These are phyloP conservation scores for Mycena sanguinolenta DNA, from an alignment of 768 basidiomycete species.

Conservation along the genomic window DNA sequence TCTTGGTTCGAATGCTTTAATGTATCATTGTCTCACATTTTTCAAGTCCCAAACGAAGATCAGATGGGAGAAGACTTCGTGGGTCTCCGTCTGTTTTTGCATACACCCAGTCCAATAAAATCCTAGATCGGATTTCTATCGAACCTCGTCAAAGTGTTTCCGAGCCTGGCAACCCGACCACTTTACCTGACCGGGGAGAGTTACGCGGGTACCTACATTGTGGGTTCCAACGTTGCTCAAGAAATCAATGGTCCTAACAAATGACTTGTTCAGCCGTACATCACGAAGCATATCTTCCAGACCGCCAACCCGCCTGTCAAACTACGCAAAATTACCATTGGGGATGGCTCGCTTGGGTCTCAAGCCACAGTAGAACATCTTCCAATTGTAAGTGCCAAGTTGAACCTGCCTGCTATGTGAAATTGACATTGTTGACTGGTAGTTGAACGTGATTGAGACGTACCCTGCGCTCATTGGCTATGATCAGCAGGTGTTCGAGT, in stretches of 20 bases:
- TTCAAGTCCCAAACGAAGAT: constrained; percentile 56
- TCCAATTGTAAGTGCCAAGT: constrained; percentile 47
- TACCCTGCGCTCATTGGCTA: constrained; percentile 70
- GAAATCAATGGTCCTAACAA: neutral
- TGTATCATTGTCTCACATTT: neutral
- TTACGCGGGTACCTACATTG: constrained; percentile 67
- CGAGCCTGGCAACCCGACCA: constrained; percentile 62
- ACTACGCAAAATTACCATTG: constrained; percentile 63
- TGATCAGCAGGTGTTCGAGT: constrained; percentile 58
- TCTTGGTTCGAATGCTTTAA: neutral
- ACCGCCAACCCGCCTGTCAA: constrained; percentile 60
- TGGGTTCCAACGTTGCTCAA: constrained; percentile 40
- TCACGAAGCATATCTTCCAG: constrained; percentile 62
- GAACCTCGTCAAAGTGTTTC: constrained; percentile 67
- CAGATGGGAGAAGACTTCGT: constrained; percentile 54
- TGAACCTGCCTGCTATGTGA: neutral
- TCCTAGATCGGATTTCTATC: constrained; percentile 62
- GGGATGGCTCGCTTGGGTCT: constrained; percentile 59
- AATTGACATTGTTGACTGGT: neutral
- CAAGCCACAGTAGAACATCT: constrained; percentile 48
- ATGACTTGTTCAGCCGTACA: constrained; percentile 58
- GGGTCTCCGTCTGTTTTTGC: neutral
- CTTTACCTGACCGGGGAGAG: constrained; percentile 65
- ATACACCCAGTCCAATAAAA: neutral
- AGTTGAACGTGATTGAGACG: constrained; percentile 34